Percentiles rank a stretch among this genome's conserved stretches.
Conservation (phyloP, 73 alveolate genomes). For the Effrenium voratum region DNA sequence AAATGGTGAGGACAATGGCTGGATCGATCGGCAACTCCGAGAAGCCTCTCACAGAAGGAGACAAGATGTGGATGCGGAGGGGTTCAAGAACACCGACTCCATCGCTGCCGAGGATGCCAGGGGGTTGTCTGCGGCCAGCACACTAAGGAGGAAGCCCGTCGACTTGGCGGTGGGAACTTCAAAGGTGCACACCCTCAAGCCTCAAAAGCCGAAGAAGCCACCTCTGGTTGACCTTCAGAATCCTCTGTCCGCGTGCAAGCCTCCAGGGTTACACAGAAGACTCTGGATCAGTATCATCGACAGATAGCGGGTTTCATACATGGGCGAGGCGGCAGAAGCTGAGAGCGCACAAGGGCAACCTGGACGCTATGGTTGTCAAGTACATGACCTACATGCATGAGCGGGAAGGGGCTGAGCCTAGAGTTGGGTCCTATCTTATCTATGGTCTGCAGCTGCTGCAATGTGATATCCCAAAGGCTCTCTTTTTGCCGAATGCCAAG, state of each 20-base stretch:
- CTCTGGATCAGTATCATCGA: neutral
- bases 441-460: constrained; percentile 11
- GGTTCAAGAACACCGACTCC: neutral
- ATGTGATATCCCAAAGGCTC: neutral
- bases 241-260: neutral
- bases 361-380: neutral
- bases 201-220: too few species aligned
- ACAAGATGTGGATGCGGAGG: neutral
- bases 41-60: too few species aligned
- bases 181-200: too few species aligned
- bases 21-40: neutral
- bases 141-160: neutral
- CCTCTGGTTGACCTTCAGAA: neutral
- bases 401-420: neutral
- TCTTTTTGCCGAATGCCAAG: neutral
- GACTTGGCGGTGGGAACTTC: neutral
- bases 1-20: neutral
- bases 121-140: constrained; percentile 14
- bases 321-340: neutral
- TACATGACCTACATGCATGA: neutral
- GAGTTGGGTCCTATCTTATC: neutral
- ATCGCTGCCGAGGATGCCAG: neutral
- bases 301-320: neutral
- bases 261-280: neutral
- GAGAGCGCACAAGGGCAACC: too few species aligned